Conservation (phyloP, 805 yeast species). For the Metschnikowia baotianmanensis region DNA sequence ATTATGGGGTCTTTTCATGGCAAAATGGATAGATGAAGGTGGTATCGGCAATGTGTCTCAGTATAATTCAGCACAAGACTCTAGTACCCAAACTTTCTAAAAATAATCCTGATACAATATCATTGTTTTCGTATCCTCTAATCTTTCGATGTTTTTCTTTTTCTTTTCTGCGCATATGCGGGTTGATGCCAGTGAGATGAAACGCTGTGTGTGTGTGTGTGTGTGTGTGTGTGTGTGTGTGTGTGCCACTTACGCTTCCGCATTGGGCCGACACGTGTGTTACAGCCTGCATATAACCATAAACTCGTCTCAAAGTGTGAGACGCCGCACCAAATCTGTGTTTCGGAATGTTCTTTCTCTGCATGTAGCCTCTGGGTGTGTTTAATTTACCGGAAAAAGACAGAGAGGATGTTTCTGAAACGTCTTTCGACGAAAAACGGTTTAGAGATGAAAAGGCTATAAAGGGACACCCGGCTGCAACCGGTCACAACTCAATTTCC, state of each 20-base stretch:
- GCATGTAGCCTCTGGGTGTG: background rate
- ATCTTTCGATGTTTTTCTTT: too few species aligned
- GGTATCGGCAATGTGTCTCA: too few species aligned
- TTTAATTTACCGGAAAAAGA: background rate
- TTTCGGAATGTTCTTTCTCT: background rate
- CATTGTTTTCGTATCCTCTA: too few species aligned
- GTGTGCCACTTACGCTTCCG: slow-evolving; percentile 1
- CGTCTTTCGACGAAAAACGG: background rate
- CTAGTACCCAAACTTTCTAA: too few species aligned
- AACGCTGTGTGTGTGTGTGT: background rate
- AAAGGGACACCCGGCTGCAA: slow-evolving; percentile 4
- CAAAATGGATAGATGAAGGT: too few species aligned
- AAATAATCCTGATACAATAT: too few species aligned
- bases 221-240: background rate
- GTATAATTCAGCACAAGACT: too few species aligned
- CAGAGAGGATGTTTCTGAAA: slow-evolving; percentile 1
- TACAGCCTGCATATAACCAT: slow-evolving; percentile 1
- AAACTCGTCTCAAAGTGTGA: slow-evolving; percentile 5
- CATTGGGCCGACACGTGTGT: slow-evolving; percentile 1
- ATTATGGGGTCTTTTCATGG: too few species aligned
- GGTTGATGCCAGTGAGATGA: background rate
- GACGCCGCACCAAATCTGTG: slow-evolving; percentile 2
- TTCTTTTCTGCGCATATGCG: too few species aligned
- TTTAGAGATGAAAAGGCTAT: slow-evolving; percentile 3
- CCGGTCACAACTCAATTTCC: background rate